Conservation (phyloP, 805 yeast genomes). For the Isabelozyma gotoi region DNA sequence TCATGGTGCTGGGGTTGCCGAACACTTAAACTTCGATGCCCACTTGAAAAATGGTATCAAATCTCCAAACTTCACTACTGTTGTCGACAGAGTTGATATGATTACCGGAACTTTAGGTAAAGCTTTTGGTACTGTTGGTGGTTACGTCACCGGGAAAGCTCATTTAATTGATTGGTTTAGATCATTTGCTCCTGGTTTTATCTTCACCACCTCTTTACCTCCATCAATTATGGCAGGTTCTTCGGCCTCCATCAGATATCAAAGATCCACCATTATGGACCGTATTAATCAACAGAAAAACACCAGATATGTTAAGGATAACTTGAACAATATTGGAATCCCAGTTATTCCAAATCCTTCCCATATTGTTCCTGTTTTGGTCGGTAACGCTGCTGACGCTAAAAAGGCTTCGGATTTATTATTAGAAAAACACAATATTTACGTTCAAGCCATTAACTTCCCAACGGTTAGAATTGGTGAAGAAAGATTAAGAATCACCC, state of each 20-base stretch:
- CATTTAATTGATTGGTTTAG: constrained; percentile 91
- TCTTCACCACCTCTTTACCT: constrained; percentile 94
- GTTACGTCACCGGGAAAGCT: constrained; percentile 89
- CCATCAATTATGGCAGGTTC: constrained; percentile 99
- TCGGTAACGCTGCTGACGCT: constrained; percentile 93
- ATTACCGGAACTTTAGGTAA: constrained; percentile 97
- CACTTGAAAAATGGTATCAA: constrained; percentile 69
- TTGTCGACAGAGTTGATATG: constrained; percentile 90
- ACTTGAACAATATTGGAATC: constrained; percentile 67
- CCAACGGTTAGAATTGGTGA: constrained; percentile 97
- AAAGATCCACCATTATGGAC: constrained; percentile 71
- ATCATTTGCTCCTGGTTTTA: constrained; percentile 95
- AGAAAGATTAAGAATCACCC: constrained; percentile 96
- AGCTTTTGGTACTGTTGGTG: constrained; percentile 96
- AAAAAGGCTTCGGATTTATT: constrained; percentile 88
- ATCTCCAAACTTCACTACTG: constrained; percentile 49
- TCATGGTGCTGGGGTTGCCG: constrained; percentile 99
- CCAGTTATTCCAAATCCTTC: constrained; percentile 98
- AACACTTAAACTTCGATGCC: constrained; percentile 85
- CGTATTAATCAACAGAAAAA: constrained; percentile 83
- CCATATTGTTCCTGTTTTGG: constrained; percentile 92
- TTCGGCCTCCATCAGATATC: constrained; percentile 80
- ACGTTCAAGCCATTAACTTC: constrained; percentile 97
- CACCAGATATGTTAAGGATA: constrained; percentile 80
- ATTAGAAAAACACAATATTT: constrained; percentile 79